A percentile compares a stretch with the other conserved stretches of the same genome.
Conservation (phyloP, 352 stramenopile genomes). For the Globisporangium nodosum region DNA sequence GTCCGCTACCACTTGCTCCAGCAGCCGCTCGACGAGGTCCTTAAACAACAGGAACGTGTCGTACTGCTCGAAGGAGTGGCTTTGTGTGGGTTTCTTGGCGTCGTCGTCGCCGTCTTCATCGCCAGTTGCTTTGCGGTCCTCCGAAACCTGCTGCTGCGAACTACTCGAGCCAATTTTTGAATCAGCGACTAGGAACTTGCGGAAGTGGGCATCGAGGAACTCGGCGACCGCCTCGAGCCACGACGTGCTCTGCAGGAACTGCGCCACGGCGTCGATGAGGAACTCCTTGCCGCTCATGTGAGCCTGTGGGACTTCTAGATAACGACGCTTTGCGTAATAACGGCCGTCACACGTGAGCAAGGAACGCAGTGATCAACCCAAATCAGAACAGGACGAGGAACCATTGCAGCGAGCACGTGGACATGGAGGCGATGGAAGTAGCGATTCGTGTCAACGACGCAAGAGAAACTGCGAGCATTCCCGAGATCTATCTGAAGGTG, state of each 20-base stretch:
- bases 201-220: constrained; percentile 58
- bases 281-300: constrained; percentile 55
- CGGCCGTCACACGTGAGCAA: neutral
- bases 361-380: too few species aligned
- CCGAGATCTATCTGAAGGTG: too few species aligned
- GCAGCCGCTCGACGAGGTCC: constrained; percentile 53
- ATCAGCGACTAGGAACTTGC: constrained; percentile 28
- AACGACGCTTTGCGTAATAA: neutral
- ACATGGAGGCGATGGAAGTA: too few species aligned
- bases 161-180: neutral
- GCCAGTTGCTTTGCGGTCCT: neutral
- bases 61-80: constrained; percentile 51
- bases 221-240: constrained; percentile 45
- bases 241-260: constrained; percentile 53
- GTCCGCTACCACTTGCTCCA: constrained; percentile 53
- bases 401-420: too few species aligned
- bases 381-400: too few species aligned
- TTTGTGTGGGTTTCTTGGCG: constrained; percentile 14
- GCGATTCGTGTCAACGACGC: too few species aligned
- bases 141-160: too few species aligned
- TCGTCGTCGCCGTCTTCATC: constrained; percentile 7
- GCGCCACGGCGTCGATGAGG: constrained; percentile 60
- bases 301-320: neutral
- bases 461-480: too few species aligned
- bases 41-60: constrained; percentile 70